Conservation (phyloP, 352 stramenopile species). For the Thalassiosira gravida region DNA sequence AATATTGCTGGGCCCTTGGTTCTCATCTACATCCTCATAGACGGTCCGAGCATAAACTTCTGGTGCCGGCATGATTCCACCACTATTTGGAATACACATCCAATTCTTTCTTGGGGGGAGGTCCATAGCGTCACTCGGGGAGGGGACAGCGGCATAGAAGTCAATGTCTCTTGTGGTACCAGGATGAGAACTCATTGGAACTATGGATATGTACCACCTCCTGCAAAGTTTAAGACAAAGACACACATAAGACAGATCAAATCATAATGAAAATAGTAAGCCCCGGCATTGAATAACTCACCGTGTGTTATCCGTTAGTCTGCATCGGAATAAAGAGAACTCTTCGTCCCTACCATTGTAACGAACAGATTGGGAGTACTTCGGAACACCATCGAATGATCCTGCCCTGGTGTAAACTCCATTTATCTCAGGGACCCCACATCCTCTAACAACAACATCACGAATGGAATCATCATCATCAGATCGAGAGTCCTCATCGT, state of each 20-base stretch:
- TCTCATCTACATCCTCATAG: conserved; percentile 35
- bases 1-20: conserved; percentile 22
- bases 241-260: neutral
- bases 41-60: conserved; percentile 12
- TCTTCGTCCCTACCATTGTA: conserved; percentile 58
- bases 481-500: conserved; percentile 75
- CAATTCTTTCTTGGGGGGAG: conserved; percentile 32
- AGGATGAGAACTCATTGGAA: conserved; percentile 66
- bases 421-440: conserved; percentile 78
- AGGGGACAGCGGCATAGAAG: conserved; percentile 76
- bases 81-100: conserved; percentile 45
- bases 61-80: conserved; percentile 29
- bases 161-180: conserved; percentile 84
- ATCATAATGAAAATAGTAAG: neutral
- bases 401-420: conserved; percentile 69
- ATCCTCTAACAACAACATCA: conserved; percentile 71
- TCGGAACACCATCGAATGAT: conserved; percentile 65
- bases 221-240: conserved; percentile 25
- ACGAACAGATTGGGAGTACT: conserved; percentile 59
- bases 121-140: conserved; percentile 3
- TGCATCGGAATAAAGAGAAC: conserved; percentile 84
- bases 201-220: conserved; percentile 87
- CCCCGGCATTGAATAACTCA: conserved; percentile 9
- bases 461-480: conserved; percentile 43
- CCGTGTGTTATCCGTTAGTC: conserved; percentile 81